Evolutionary conservation across 108 stramenopile species (phyloP).

Genomic region (Schizochytrium sp.): DNA sequence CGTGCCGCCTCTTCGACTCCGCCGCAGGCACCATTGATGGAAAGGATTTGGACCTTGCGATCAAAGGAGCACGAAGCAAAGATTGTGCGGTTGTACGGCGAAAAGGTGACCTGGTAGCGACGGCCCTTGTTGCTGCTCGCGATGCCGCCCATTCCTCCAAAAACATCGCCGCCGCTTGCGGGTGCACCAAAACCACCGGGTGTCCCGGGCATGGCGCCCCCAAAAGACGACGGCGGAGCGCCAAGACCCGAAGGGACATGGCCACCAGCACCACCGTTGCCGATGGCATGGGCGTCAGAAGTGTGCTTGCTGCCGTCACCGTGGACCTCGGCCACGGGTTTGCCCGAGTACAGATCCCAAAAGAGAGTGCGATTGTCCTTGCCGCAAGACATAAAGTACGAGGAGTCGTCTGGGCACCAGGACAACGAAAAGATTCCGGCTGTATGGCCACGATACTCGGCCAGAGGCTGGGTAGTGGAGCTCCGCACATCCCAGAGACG

Average conservation of each 20-base stretch:
- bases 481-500: slow-evolving; percentile 87
- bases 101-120: slow-evolving; percentile 77
- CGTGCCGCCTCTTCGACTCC: slow-evolving; percentile 34
- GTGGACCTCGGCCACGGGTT: slow-evolving; percentile 74
- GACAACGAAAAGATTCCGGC: slow-evolving; percentile 76
- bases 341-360: slow-evolving; percentile 78
- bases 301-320: not conserved
- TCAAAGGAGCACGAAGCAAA: slow-evolving; percentile 82
- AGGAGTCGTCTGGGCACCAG: slow-evolving; percentile 91
- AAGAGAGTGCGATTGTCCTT: slow-evolving; percentile 90
- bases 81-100: slow-evolving; percentile 74
- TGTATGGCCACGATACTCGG: slow-evolving; percentile 71
- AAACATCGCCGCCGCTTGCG: not conserved
- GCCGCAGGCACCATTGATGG: slow-evolving; percentile 55
- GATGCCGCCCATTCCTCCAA: not conserved
- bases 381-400: slow-evolving; percentile 65
- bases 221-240: not conserved
- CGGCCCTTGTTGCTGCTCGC: not conserved
- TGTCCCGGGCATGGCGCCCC: not conserved
- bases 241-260: slow-evolving; percentile 18
- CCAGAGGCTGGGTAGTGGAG: slow-evolving; percentile 79
- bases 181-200: not conserved
- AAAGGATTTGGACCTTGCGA: slow-evolving; percentile 86
- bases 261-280: slow-evolving; percentile 52
- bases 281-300: not conserved